Evolutionary conservation across 345 rosid species (phyloP), one percentile per base, ranked within the genome.

Genomic region (Rhizophora apiculata): DNA sequence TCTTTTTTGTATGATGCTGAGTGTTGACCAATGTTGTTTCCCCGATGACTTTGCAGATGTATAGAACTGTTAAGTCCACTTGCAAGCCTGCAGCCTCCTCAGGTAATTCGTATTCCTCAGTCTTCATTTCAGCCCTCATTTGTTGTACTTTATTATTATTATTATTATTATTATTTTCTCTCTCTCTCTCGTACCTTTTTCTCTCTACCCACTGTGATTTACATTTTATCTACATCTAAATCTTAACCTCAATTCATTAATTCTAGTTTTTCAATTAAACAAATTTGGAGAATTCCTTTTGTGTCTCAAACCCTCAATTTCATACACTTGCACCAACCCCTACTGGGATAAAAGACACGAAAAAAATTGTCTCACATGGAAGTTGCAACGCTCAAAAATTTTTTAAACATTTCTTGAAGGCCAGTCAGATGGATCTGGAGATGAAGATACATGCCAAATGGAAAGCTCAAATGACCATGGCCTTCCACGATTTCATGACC

Each of bases 31-130:
- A 48, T 54, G 36, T 34, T 6, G 65, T 43, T 8, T 3, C 62
- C 65, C 36, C 27, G 24, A 34, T 62, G 62, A 26, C 57, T 62
- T 72, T 79, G 79, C 84, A 90, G 96, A 90, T 90, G 96, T 90
- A 90, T 82, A 84, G 96, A 78, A 90, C 96, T 75, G 94, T 90
- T 60, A 90, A 88, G 85, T 86, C 93, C 68, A 90, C 96, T 73
- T 90, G 84, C 80, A 90, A 84, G 77, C 83, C 96, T 65, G 90
- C 88, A 62, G 89, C 85, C 82, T 90, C 91, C 68, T 88, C 96
- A 68, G 96, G 96, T 90, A 86, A 77, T 75, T 70, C 76, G 64
- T 62, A 69, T 75, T 75, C 72, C 71, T 63, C 39, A 24, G 59
- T 37, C 71, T 67, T 62, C 69, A 1, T 11, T 39, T 11, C 48